These are phyloP conservation scores for Trichosporon sp. DNA, from an alignment of 1,284 basidiomycete genomes.

Conservation along the genomic window DNA sequence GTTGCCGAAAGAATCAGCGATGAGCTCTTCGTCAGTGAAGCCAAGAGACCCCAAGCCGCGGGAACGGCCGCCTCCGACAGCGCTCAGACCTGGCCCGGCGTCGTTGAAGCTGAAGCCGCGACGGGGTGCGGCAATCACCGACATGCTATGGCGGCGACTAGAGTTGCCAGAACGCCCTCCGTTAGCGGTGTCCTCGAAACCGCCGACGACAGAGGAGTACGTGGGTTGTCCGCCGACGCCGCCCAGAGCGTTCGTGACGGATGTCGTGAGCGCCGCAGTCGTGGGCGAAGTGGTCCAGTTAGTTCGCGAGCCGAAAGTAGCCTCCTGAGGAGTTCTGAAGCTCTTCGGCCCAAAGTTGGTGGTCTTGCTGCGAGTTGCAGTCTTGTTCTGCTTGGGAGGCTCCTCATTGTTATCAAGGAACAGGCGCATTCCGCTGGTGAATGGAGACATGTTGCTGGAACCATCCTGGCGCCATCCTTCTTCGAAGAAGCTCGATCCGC, in stretches of 20 bases:
- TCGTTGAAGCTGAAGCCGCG: slow-evolving; percentile 50
- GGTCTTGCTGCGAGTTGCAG: slow-evolving; percentile 20
- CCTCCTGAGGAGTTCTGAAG: slow-evolving; percentile 38
- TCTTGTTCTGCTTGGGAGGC: slow-evolving; percentile 6
- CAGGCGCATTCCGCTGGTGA: slow-evolving; percentile 39
- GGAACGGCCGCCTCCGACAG: slow-evolving; percentile 37
- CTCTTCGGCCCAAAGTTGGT: slow-evolving; percentile 20
- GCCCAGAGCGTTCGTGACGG: slow-evolving; percentile 41
- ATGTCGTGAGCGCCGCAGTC: slow-evolving; percentile 40
- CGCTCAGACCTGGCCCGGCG: slow-evolving; percentile 65
- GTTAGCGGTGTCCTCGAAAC: slow-evolving; percentile 39
- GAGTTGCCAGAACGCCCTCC: slow-evolving; percentile 65
- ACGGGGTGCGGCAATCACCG: slow-evolving; percentile 63
- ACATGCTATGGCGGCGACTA: slow-evolving; percentile 80
- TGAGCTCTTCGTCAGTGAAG: slow-evolving; percentile 73
- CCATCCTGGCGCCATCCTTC: slow-evolving; percentile 40
- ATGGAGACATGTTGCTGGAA: slow-evolving; percentile 52
- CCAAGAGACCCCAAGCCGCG: slow-evolving; percentile 44
- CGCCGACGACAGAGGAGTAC: slow-evolving; percentile 41
- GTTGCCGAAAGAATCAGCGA: slow-evolving; percentile 67
- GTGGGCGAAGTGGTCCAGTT: slow-evolving; percentile 34
- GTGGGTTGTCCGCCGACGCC: slow-evolving; percentile 31
- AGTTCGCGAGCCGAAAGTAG: slow-evolving; percentile 34
- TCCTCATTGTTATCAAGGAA: slow-evolving; percentile 29
- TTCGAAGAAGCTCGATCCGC: slow-evolving; percentile 30